Evolutionary conservation across 257 asterid genomes (phyloP).

Genomic region (Prunella vulgaris): DNA sequence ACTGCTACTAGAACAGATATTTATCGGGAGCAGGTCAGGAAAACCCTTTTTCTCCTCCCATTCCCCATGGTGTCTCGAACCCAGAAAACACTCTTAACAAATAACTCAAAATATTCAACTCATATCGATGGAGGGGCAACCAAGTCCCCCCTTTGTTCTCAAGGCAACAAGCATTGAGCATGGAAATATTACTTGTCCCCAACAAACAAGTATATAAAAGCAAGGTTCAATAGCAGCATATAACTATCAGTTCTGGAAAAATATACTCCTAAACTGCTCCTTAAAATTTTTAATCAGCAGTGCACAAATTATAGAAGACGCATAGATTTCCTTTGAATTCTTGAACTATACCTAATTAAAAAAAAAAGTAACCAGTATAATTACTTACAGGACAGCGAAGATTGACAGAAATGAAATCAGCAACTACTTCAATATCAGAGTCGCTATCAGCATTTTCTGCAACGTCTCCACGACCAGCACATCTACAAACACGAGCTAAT

Average conservation of each 20-base stretch:
- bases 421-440: constrained; percentile 97
- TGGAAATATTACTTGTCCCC: no score
- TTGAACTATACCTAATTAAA: background rate
- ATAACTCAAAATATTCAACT: no score
- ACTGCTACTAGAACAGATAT: no score
- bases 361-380: constrained; percentile 2
- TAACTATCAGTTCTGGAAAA: background rate
- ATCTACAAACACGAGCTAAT: constrained; percentile 66
- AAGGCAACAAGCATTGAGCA: no score
- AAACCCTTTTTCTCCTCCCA: no score
- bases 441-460: constrained; percentile 97
- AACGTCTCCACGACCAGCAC: constrained; percentile 84
- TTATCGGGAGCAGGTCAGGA: no score
- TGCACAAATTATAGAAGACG: background rate
- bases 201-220: no score
- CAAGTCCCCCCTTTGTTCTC: no score
- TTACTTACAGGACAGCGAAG: constrained; percentile 97
- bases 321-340: background rate
- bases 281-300: background rate
- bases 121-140: no score
- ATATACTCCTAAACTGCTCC: background rate
- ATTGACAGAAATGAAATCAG: constrained; percentile 88
- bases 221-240: no score
- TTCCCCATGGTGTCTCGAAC: no score
- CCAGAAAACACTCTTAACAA: no score